A percentile compares a stretch with the other conserved stretches of the same genome.
Evolutionary conservation across 2,329 filamentous ascomycete species (phyloP).

Genomic region (Claviceps sp.): DNA sequence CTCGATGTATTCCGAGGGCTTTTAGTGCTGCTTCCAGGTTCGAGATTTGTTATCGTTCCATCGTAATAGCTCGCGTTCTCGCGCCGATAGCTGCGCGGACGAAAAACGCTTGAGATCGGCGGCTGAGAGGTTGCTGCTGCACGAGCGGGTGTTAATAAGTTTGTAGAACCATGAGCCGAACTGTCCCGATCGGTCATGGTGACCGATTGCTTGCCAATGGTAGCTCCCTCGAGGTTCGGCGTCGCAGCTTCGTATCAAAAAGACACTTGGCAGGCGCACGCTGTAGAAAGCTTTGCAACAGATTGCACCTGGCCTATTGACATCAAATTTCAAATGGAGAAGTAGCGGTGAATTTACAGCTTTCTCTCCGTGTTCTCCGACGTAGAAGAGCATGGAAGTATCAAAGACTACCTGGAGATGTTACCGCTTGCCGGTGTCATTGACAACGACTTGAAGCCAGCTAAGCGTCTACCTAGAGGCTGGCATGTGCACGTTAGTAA

Average conservation of each 20-base stretch:
- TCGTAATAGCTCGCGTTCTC: constrained; percentile 18
- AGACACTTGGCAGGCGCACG: neutral
- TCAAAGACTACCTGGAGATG: too few species aligned
- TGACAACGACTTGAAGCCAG: too few species aligned
- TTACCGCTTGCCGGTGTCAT: too few species aligned
- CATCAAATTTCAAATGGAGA: neutral
- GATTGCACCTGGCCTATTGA: neutral
- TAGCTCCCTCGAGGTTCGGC: constrained; percentile 13
- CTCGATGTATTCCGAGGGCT: neutral
- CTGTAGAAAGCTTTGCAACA: neutral
- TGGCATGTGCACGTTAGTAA: too few species aligned
- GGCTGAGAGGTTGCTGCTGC: constrained; percentile 28
- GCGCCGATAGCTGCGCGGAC: constrained; percentile 38
- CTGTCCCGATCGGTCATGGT: constrained; percentile 23
- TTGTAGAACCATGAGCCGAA: constrained; percentile 18
- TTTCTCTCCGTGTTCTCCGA: too few species aligned
- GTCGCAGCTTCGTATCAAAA: constrained; percentile 19
- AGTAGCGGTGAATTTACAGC: too few species aligned
- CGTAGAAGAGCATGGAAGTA: too few species aligned
- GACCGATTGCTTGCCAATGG: constrained; percentile 19
- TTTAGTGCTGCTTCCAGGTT: neutral
- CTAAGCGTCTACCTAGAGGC: too few species aligned
- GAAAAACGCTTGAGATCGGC: constrained; percentile 25
- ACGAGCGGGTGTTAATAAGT: constrained; percentile 33
- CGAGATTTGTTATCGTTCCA: constrained; percentile 11